Base-by-base conservation (phyloP, 2,329 filamentous ascomycete genomes). In the Alternaria solani region DNA sequence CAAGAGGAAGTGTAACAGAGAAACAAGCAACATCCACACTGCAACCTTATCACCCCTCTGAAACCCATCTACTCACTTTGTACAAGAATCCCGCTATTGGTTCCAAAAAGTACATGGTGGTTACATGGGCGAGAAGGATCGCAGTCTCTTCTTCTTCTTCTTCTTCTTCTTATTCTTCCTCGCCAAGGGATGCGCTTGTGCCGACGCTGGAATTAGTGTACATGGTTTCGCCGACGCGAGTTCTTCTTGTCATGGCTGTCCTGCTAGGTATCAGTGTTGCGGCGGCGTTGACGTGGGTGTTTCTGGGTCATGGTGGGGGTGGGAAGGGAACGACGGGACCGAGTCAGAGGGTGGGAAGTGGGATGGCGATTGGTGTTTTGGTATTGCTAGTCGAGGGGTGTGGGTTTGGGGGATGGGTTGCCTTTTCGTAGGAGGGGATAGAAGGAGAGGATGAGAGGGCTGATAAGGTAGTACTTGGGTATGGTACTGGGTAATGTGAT, bases 181-280 rank as follows among this genome's bases (percentile, higher is more conserved):
- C 16, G 14, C 7, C 36, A 0, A 20, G 9, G 8, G 7, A 20
- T 4, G 14, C 41, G 1, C 41, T 26, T 9, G 23, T 7, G 7
- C 42, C 42, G 4, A 34, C 28, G 0, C 3, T 48, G 12, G 23
- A 48, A 20, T 8, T 48, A n/a, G 20, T 32, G 2, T 48, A 23
- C n/a, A 16, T 64, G 1, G 57, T 71, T 9, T 71, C 72, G 0
- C 55, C 57, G 1, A n/a, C 51, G 0, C 61, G 70, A 8, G 55
- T 74, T 20, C 14, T 69, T 2, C 14, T 55, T 2, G 71, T 65
- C 3, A 30, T 75, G 14, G 44, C 38, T 1, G 16, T 69, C 5
- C 64, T 71, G 36, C 55, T 75, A 11, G 41, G 42, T 4, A 38
- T 68, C 2, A 64, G 64, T 16, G 59, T 69, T 1, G 34, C 58